phyloP scores from a whole-genome alignment of 164 flowering plant genomes.

The Macadamia integrifolia region DNA sequence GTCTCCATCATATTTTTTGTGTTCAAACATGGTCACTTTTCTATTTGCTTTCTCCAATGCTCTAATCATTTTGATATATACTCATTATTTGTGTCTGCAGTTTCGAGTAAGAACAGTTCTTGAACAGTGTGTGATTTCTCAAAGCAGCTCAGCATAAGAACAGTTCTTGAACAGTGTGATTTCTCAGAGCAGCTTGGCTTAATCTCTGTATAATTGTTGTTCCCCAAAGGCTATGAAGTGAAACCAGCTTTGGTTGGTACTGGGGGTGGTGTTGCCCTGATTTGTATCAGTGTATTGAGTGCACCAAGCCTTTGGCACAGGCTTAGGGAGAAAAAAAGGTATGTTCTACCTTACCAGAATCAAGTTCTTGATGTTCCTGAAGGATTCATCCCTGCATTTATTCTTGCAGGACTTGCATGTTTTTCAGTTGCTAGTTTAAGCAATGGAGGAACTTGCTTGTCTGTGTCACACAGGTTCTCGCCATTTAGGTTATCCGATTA shows the following conservation, averaged over 20 bases:
- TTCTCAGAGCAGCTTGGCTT: conserved; percentile 30
- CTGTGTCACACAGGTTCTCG: too few relatives aligned
- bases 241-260: conserved; percentile 1
- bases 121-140: conserved; percentile 34
- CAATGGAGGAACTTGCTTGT: too few relatives aligned
- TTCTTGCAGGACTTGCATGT: not conserved
- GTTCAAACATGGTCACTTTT: not conserved
- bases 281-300: not conserved
- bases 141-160: conserved; percentile 43
- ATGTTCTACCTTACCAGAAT: not conserved
- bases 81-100: conserved; percentile 31
- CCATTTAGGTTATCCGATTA: too few relatives aligned
- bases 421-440: too few relatives aligned
- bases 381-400: not conserved
- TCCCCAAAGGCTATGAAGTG: not conserved
- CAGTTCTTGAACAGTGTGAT: conserved; percentile 46
- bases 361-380: not conserved
- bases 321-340: not conserved
- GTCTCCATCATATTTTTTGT: conserved; percentile 24
- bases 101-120: conserved; percentile 70
- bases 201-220: conserved; percentile 5
- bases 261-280: conserved; percentile 2
- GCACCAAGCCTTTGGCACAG: not conserved
- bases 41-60: not conserved
- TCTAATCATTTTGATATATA: not conserved